Base-by-base conservation (phyloP, 305 asterid species). In the Fraxinus ornus region DNA sequence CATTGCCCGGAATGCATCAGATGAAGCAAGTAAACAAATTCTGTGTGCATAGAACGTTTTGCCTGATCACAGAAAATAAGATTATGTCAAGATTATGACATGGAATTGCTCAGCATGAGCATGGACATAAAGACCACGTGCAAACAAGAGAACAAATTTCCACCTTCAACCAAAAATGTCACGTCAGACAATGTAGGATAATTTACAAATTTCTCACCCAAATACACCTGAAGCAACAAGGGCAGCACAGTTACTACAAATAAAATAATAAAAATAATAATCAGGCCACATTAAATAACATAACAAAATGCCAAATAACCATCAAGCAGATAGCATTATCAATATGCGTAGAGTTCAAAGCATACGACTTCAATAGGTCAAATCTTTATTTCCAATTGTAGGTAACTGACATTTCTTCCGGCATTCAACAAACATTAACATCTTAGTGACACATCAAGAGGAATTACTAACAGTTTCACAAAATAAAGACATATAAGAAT, bases 1-100 rank as follows among this genome's bases (percentile, higher is more conserved):
- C 99, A 97, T 97, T 80, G 99, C 99, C 79, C 98, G 91, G 88
- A 97, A 97, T 82, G 99, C 98, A 91, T 97, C 98, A 75, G 98
- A 97, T 76, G 98, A 97, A 86, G 99, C 97, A 78, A 93, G 98
- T 85, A 97, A 84, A 86, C 99, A 97, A 85, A 95, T 97, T 91
- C 99, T 91, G 88, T 96, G 99, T 64, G 98, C 99, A 88, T 93
- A 96, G 85, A 96, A 96, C 78, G 95, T 92, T 87, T 93, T 91
- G 72, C 99, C 99, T 96, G 91, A 83, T 81, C 85, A 82, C 41
- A 77, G 84, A 70, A 60, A 7, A 55, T 19, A 49, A 49, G 41
- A 66, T 30, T 41, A 75, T 24, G 13, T 21, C 3, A 44, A 49
- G 41, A 66, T 30, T 41, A 75, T 24, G 13, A 28, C 3, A 44